Evolutionary conservation across 1,139 yeast genomes (phyloP), one percentile per base, ranked within the genome.

Genomic region (Ashbya aceris): DNA sequence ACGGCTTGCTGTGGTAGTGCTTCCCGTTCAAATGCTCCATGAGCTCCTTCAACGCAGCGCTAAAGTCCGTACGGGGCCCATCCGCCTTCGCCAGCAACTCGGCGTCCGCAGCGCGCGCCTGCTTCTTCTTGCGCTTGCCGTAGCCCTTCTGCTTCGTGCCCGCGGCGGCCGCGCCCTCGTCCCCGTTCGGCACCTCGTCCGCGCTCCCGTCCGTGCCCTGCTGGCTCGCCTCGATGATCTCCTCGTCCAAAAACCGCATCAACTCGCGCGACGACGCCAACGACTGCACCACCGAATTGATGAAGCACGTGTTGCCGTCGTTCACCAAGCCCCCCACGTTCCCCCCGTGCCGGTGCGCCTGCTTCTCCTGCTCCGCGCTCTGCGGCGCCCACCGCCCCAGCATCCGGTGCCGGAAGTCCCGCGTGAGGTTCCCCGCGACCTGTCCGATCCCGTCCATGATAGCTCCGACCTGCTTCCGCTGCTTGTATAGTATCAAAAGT

Each of bases 291-390:
- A 87, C 95, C 14, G 87, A 79, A 62, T 87, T 87, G 94, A 87
- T 86, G 54, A 87, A 87, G 60, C 96, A 87, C 0, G 95, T 85
- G 56, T 87, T 87, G 10, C 96, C 96, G 50, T 86, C 96, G 61
- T 87, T 87, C 48, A 77, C 73, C 35, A 87, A 69, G 1, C 96
- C 96, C 23, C 95, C 96, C 31, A 85, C 73, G 48, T 74, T 76
- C 3, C 89, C 89, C 46, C 91, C 91, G n/a, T 52, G 49, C 33
- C 50, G 46, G n/a, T 55, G 36, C 29, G 56, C 49, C 10, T 35
- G 38, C 10, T 51, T 53, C 27, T 56, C 56, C 35, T 51, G 45
- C 34, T 48, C 50, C 10, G 50, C 45, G 39, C 41, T 41, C 32
- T 50, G 46, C 20, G 54, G 53, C 30, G 52, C 49, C 55, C 55